Evolutionary conservation across 352 stramenopile genomes (phyloP).

Genomic region (Globisporangium canariense): DNA sequence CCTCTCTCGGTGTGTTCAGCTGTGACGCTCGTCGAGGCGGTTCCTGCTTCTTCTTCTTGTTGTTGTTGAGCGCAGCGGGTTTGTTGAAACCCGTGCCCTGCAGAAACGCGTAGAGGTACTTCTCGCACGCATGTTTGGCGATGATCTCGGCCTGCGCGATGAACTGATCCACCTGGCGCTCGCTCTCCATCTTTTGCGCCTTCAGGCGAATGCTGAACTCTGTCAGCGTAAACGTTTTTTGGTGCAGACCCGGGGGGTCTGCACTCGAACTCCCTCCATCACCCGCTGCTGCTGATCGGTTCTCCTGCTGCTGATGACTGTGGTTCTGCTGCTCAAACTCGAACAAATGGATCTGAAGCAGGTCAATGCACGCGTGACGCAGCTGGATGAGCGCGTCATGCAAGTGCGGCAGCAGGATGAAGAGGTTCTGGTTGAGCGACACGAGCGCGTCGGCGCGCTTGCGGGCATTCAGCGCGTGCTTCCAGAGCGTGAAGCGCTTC

Average conservation of each 20-base stretch:
- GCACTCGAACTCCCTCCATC: not conserved
- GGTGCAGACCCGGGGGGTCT: not conserved
- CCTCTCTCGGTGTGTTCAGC: conserved; percentile 15
- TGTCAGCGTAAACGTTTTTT: conserved; percentile 71
- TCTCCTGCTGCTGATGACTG: not conserved
- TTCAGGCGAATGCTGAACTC: conserved; percentile 81
- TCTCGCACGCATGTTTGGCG: conserved; percentile 60
- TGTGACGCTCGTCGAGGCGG: not conserved
- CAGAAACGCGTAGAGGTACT: conserved; percentile 56
- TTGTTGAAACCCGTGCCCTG: conserved; percentile 58
- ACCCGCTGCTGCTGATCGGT: no score
- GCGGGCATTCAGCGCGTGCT: conserved; percentile 52
- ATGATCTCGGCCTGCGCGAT: conserved; percentile 51
- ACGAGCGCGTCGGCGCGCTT: conserved; percentile 36
- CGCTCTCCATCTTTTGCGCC: conserved; percentile 59
- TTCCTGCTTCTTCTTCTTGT: not conserved
- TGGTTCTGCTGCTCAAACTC: conserved; percentile 24
- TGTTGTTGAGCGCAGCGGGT: not conserved
- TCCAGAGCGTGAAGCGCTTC: conserved; percentile 91
- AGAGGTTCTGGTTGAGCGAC: conserved; percentile 77
- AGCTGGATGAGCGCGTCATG: conserved; percentile 79
- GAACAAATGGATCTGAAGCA: conserved; percentile 43
- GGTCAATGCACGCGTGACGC: conserved; percentile 48
- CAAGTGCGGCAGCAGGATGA: conserved; percentile 84
- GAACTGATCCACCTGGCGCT: conserved; percentile 58